Conservation (phyloP, 2,329 filamentous ascomycete genomes). For the Pseudonectria foliicola region DNA sequence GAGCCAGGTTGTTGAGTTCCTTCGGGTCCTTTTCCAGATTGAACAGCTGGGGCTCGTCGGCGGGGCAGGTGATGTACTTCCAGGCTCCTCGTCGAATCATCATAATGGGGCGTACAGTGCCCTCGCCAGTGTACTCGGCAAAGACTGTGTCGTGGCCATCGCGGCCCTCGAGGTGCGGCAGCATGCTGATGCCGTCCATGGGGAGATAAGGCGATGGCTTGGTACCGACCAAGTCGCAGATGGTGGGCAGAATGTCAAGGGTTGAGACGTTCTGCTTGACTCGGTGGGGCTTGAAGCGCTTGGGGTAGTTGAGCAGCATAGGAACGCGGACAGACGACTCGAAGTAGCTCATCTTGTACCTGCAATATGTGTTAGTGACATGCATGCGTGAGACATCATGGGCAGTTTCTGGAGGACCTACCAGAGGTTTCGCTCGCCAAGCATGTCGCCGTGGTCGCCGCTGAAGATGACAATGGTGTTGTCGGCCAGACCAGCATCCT, state of each 20-base stretch:
- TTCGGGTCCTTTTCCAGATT: constrained; percentile 69
- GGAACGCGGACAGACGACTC: constrained; percentile 87
- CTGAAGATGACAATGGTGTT: constrained; percentile 90
- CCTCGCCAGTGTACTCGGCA: constrained; percentile 91
- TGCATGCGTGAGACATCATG: no score
- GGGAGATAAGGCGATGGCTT: constrained; percentile 65
- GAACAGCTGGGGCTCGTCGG: constrained; percentile 78
- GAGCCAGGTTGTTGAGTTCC: constrained; percentile 69
- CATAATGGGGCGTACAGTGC: constrained; percentile 79
- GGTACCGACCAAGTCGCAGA: constrained; percentile 73
- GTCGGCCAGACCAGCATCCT: constrained; percentile 71
- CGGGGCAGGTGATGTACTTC: constrained; percentile 86
- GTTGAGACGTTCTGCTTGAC: constrained; percentile 84
- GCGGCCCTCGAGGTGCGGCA: constrained; percentile 64
- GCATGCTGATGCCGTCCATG: constrained; percentile 75
- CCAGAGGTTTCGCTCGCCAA: constrained; percentile 87
- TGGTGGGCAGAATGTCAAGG: constrained; percentile 81
- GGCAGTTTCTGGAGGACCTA: no score
- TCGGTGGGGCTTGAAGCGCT: constrained; percentile 65
- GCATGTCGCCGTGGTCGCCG: constrained; percentile 93
- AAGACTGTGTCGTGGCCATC: constrained; percentile 80
- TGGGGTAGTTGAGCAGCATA: constrained; percentile 75
- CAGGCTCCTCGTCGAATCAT: constrained; percentile 87
- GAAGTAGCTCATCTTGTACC: constrained; percentile 94
- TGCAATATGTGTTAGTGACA: no score